Percentiles rank a stretch among this genome's conserved stretches.
phyloP scores from a whole-genome alignment of 345 rosid species.

The Raphanus sativus region DNA sequence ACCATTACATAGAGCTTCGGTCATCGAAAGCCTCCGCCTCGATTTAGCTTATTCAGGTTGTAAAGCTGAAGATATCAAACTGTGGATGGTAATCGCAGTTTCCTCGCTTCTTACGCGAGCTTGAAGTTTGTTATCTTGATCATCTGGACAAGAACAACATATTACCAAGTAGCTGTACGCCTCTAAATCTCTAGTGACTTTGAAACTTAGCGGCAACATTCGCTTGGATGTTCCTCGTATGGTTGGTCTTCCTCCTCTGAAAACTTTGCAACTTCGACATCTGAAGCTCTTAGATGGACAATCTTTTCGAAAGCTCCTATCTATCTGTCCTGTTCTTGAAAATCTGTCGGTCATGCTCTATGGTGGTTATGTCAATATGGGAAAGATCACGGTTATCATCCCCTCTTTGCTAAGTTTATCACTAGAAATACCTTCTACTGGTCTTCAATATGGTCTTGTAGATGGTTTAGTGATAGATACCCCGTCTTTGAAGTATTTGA shows the following conservation, averaged over 20 bases:
- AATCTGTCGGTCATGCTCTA: not conserved
- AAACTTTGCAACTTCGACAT: not conserved
- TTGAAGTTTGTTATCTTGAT: not conserved
- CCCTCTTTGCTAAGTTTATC: constrained; percentile 1
- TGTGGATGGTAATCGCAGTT: constrained; percentile 1
- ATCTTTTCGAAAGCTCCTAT: not conserved
- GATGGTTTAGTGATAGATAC: constrained; percentile 6
- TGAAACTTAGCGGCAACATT: not conserved
- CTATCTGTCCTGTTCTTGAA: not conserved
- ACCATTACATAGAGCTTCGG: constrained; percentile 5
- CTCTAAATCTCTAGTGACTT: not conserved
- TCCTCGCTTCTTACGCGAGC: not conserved
- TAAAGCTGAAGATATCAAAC: not conserved
- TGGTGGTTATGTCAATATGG: not conserved
- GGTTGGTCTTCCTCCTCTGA: constrained; percentile 5
- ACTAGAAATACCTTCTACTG: not conserved
- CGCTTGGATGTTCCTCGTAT: constrained; percentile 8
- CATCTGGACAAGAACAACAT: not conserved
- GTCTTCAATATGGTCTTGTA: no score
- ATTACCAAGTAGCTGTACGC: constrained; percentile 3
- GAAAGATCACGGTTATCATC: not conserved
- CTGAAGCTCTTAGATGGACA: not conserved
- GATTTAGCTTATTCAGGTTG: not conserved
- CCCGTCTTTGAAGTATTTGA: not conserved
- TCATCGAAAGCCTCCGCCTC: not conserved